Base-by-base conservation (phyloP, 208 protist species). In the Kentomonas sorsogonicus region DNA sequence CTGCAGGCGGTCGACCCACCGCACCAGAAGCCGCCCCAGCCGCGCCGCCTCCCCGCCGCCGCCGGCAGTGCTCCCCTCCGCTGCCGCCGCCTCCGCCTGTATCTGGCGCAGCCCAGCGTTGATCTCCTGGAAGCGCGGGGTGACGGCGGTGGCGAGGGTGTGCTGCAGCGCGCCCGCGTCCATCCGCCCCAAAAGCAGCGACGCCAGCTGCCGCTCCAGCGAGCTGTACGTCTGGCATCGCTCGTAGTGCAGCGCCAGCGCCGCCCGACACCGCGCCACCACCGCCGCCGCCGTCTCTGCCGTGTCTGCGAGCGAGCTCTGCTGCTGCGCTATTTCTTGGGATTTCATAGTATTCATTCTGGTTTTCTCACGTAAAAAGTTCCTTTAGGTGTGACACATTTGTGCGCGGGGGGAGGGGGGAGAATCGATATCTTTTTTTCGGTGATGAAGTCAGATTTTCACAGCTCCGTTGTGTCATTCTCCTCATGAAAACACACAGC, bases 171-270 rank as follows among this genome's bases (percentile, higher is more conserved):
- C 76, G 16, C 16, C 54, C 44, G 48, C 10, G 64, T 73, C 45
- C 78, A 40, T n/a, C 61, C 72, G 22, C 79, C 81, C 1, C 30
- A 41, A 16, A 93, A 40, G n/a, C 68, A 72, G 26, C 51, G 43
- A 61, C 74, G 64, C 62, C 87, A 83, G 26, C 73, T 63, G 1
- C 52, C 45, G 20, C 72, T 72, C 83, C 82, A 90, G 16, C 60
- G 44, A 18, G n/a, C 83, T 73, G 66, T 89, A 91, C 13, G 68
- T 39, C 47, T 68, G 48, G 48, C 83, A 91, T 29, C 86, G 86
- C 38, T 77, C 60, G 23, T 75, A 68, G 59, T 91, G 86, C 25
- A 79, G 58, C 48, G 53, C 20, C 15, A 84, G 52, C n/a, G 69
- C 72, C 6, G 57, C n/a, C n/a, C n/a, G n/a, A n/a, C n/a, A n/a